Evolutionary conservation across 805 yeast genomes (phyloP), one percentile per base, ranked within the genome.

Genomic region (Schwanniomyces occidentalis): DNA sequence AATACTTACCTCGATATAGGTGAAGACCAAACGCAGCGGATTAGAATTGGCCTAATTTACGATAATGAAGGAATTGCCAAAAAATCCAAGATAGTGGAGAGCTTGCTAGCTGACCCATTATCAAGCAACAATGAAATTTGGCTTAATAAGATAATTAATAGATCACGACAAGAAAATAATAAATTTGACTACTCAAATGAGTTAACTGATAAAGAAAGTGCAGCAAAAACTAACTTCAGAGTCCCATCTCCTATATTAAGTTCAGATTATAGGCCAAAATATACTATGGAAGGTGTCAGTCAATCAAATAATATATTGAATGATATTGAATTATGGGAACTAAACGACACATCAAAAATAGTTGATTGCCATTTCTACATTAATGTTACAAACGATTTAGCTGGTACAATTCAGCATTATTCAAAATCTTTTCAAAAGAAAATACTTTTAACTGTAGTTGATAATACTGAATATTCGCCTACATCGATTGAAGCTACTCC

Each of bases 31-130:
- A n/a, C 43, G 16, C 42, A 42, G 16, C n/a, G n/a, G n/a, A 42
- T 66, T 4, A 49, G 48, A 27, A 51, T 67, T 9, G 74, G 72
- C 0, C 27, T 68, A 3, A 34, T 61, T 1, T 66, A 67, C 41
- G 61, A 56, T 22, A 53, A 54, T 35, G 55, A 51, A 6, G 17
- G 17, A 5, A 35, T 42, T 5, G 40, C 45, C 10, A 18, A 26
- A 6, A 32, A 45, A 2, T 57, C 69, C n/a, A 62, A 50, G 32
- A 22, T 68, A n/a, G 26, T 68, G 5, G 69, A 65, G 24, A 38
- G 58, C 3, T 41, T 68, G 8, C 49, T 68, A 24, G 65, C 73
- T 1, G 73, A 68, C 37, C 74, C 74, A 5, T 50, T 68, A 32
- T 54, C 73, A 9, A 48, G 43, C 8, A 46, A 45, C 8, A 64